Base-by-base conservation (phyloP, 2,329 filamentous ascomycete species). In the Xylaria sp. region DNA sequence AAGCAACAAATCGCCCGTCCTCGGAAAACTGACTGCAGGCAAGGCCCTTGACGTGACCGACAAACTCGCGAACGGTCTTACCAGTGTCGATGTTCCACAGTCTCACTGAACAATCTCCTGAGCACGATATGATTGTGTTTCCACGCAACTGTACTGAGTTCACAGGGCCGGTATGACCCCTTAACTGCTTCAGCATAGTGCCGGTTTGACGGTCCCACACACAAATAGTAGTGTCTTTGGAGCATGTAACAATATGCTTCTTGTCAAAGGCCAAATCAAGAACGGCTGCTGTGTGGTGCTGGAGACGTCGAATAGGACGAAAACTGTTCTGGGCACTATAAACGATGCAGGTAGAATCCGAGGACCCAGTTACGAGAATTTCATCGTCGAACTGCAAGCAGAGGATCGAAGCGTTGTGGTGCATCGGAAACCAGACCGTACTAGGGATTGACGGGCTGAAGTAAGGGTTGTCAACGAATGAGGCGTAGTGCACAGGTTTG, bases 11-110 rank as follows among this genome's bases (percentile, higher is more conserved):
- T 56, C 90, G 87, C n/a, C 91, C 92, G 71, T 99, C 93, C 68
- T 97, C 91, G 47, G 89, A 93, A 74, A 97, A 97, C 73, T 99
- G 94, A 57, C 94, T 92, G 74, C 94, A 97, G 2, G 94, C 94
- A 37, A 99, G 84, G 6, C 94, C 94, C 71, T 95, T 92, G 73
- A 92, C 94, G 74, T 96, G 92, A 58, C 91, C 91, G 4, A 83
- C 79, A 71, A 99, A 96, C 74, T 97, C 92, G 70, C 92, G 92
- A 71, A 97, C 89, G 67, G 90, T 91, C 69, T 89, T 87, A 57
- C 92, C 92, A 46, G 90, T 91, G 68, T 91, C 87, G 59, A 97
- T 87, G 72, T 97, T 95, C 94, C 94, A 99, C 59, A 99, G 80
- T 77, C 95, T 96, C 63, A 96, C 92, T 54, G 89, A 83, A 68